These are phyloP conservation scores for Starmerella davenportii DNA, from an alignment of 805 yeast species.

Conservation along the genomic window DNA sequence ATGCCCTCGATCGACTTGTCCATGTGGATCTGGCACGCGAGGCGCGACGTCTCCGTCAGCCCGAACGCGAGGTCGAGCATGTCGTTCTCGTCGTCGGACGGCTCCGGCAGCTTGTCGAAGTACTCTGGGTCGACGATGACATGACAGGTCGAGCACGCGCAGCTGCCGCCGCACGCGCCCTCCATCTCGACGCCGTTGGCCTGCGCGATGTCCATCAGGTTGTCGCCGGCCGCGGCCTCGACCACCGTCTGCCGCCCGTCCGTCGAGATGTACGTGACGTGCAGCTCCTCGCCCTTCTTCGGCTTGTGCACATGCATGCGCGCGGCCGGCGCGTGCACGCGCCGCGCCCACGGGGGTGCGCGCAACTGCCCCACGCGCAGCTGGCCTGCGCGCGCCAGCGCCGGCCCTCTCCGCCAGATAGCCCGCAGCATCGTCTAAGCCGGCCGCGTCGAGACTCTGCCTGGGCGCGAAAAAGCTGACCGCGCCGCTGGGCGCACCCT, in stretches of 20 bases:
- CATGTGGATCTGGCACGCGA: slow-evolving; percentile 90
- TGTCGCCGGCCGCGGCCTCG: slow-evolving; percentile 87
- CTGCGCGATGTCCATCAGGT: slow-evolving; percentile 84
- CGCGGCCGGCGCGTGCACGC: not conserved
- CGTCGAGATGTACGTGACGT: slow-evolving; percentile 75
- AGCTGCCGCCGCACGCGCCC: slow-evolving; percentile 94
- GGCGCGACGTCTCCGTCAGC: slow-evolving; percentile 83
- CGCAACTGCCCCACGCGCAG: not conserved
- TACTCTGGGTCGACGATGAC: slow-evolving; percentile 88
- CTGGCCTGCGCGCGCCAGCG: no score
- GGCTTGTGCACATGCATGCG: slow-evolving; percentile 59
- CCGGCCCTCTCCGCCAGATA: no score
- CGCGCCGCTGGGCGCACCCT: no score
- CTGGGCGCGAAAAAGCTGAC: no score
- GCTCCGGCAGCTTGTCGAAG: slow-evolving; percentile 83
- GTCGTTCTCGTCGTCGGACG: slow-evolving; percentile 94
- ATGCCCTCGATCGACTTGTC: slow-evolving; percentile 79
- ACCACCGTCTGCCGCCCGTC: slow-evolving; percentile 69
- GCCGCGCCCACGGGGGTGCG: not conserved
- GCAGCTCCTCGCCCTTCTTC: slow-evolving; percentile 79
- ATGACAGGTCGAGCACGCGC: slow-evolving; percentile 98
- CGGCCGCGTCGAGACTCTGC: not conserved
- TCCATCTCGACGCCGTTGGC: slow-evolving; percentile 89
- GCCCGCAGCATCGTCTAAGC: not conserved
- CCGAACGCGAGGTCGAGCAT: slow-evolving; percentile 97